Conservation (phyloP, 495 filamentous ascomycete species). For the Daldinia vernicosa region DNA sequence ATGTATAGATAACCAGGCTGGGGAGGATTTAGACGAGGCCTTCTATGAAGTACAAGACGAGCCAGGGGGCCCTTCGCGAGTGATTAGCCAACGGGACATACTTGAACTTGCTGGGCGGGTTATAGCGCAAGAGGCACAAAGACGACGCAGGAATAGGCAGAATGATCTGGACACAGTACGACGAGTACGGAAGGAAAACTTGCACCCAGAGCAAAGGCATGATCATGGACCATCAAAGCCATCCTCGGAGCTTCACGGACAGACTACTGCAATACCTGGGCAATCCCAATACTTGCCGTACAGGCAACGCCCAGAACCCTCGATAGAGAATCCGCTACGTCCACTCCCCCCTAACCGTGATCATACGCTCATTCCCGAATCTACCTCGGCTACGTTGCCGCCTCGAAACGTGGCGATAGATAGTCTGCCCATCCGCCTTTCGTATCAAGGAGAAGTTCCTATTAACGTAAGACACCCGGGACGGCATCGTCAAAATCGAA, state of each 20-base stretch:
- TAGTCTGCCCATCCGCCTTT: not conserved
- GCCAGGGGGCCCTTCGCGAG: not conserved
- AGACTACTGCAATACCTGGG: not conserved
- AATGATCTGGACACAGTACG: not conserved
- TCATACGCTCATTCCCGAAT: not conserved
- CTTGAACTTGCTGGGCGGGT: not conserved
- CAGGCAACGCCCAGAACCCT: not conserved
- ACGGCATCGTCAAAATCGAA: not conserved
- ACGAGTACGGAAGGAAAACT: not conserved
- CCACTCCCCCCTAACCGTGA: not conserved
- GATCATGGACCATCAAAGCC: not conserved
- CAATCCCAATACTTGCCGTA: not conserved
- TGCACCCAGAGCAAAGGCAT: not conserved
- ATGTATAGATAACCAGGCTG: too few species aligned
- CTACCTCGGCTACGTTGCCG: not conserved
- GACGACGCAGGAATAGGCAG: not conserved
- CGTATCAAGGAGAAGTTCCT: not conserved
- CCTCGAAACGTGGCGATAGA: not conserved
- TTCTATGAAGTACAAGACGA: not conserved
- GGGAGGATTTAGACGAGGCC: not conserved
- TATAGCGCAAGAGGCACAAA: not conserved
- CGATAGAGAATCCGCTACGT: not conserved
- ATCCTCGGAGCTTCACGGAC: not conserved
- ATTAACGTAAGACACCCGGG: not conserved
- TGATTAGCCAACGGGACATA: not conserved